Percentiles rank a stretch among this genome's conserved stretches.
Conservation (phyloP, 106 monocot genomes). For the Gastrodia elata region DNA sequence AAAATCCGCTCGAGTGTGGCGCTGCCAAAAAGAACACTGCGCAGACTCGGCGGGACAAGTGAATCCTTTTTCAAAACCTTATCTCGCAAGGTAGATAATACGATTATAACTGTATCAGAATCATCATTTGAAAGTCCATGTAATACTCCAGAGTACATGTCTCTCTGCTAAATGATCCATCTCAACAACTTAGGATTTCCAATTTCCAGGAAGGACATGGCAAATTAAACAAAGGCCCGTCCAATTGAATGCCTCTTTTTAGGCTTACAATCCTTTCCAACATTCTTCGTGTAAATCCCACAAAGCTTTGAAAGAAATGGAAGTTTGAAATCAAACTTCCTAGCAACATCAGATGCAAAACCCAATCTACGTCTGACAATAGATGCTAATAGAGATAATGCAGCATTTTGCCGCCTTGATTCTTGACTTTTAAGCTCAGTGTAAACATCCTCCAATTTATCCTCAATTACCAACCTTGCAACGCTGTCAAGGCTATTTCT, state of each 20-base stretch:
- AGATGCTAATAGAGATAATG: conserved; percentile 46
- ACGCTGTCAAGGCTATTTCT: conserved; percentile 42
- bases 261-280: conserved; percentile 23
- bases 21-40: conserved; percentile 89
- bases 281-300: conserved; percentile 28
- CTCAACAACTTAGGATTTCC: conserved; percentile 70
- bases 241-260: conserved; percentile 22
- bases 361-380: conserved; percentile 43
- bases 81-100: conserved; percentile 52
- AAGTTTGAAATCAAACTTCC: conserved; percentile 62
- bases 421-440: conserved; percentile 56
- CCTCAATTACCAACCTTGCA: conserved; percentile 32
- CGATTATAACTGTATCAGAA: conserved; percentile 36
- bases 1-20: conserved; percentile 84
- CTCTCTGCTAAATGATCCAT: conserved; percentile 80
- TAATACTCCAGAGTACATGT: conserved; percentile 66
- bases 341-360: conserved; percentile 73
- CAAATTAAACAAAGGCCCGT: conserved; percentile 57
- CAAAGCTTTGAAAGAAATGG: conserved; percentile 46
- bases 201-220: conserved; percentile 81
- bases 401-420: conserved; percentile 52
- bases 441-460: conserved; percentile 58
- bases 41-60: conserved; percentile 53
- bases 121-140: conserved; percentile 60
- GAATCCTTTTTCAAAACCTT: conserved; percentile 48